phyloP scores from a whole-genome alignment of 306 rosid genomes.

The Prosopis cineraria region DNA sequence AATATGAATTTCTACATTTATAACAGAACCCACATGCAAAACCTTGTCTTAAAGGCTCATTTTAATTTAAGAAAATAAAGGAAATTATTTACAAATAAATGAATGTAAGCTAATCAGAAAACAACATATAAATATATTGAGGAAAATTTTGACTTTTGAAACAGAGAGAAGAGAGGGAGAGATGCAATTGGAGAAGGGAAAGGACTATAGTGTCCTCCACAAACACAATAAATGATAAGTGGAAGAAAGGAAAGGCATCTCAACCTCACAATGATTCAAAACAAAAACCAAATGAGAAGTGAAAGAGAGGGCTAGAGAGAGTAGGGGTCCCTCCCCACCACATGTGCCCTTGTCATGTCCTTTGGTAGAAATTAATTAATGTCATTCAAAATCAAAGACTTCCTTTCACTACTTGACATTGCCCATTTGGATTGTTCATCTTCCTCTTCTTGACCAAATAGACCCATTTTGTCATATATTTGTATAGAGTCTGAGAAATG shows the following conservation, averaged over 20 bases:
- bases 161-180: neutral
- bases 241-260: conserved; percentile 38
- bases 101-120: neutral
- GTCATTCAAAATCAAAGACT: conserved; percentile 58
- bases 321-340: conserved; percentile 45
- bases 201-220: conserved; percentile 62
- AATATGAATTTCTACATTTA: neutral
- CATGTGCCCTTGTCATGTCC: conserved; percentile 83
- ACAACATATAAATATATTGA: neutral
- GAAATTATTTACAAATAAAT: neutral
- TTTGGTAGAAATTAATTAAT: conserved; percentile 47
- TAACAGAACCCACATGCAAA: no score
- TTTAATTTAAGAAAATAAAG: neutral
- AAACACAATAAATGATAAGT: conserved; percentile 13
- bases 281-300: conserved; percentile 7
- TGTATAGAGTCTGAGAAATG: neutral
- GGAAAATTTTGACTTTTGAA: neutral
- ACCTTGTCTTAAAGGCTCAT: neutral
- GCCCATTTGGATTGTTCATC: conserved; percentile 26
- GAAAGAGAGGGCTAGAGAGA: conserved; percentile 32
- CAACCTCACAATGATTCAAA: conserved; percentile 33
- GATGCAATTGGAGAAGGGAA: conserved; percentile 47
- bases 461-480: neutral
- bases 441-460: conserved; percentile 31
- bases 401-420: conserved; percentile 49